phyloP scores from a whole-genome alignment of 208 protist genomes.

The Acanthamoeba royreba region DNA sequence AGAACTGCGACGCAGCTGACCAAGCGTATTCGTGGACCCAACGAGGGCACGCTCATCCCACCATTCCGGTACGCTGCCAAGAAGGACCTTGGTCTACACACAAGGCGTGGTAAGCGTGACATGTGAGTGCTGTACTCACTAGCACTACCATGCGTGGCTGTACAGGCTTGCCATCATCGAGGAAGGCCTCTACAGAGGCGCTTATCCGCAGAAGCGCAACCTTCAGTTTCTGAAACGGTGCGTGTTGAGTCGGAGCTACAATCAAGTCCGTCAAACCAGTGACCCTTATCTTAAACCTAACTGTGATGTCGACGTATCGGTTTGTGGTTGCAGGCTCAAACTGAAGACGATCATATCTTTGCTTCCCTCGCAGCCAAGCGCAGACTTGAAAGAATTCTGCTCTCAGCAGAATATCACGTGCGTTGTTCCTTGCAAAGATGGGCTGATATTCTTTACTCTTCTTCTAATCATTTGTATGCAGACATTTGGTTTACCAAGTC shows the following conservation, averaged over 20 bases:
- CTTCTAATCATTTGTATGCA: not conserved
- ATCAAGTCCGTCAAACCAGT: too few species aligned
- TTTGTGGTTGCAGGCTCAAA: not conserved
- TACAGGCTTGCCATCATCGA: not conserved
- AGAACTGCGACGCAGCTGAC: not conserved
- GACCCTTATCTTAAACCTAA: not conserved
- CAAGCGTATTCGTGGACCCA: not conserved
- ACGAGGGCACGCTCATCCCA: not conserved
- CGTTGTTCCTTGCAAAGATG: not conserved
- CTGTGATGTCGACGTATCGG: not conserved
- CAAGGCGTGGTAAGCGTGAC: too few species aligned
- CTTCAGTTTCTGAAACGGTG: constrained; percentile 6
- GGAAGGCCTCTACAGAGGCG: not conserved
- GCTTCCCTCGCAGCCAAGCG: not conserved
- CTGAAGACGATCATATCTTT: not conserved
- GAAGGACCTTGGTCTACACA: not conserved
- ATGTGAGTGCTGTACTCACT: not conserved
- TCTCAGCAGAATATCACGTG: not conserved
- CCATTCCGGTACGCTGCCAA: not conserved
- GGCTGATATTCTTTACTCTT: not conserved
- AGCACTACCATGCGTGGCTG: not conserved
- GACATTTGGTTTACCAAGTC: not conserved
- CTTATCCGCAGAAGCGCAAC: not conserved
- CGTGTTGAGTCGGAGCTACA: not conserved
- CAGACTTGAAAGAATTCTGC: not conserved